Evolutionary conservation across 345 rosid species (phyloP).

Genomic region (Salix viminalis): DNA sequence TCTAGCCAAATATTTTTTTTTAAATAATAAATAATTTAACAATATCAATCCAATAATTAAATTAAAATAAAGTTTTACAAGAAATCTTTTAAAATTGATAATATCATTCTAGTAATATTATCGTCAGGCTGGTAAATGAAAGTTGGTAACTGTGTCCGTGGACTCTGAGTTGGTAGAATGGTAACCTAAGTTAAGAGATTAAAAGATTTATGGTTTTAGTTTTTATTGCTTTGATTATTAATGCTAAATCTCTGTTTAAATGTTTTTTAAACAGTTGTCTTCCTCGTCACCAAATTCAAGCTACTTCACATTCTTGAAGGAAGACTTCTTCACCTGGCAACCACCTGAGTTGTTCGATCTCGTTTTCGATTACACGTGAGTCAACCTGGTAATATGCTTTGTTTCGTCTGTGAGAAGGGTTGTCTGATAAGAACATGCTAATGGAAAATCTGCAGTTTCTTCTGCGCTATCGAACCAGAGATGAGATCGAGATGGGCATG

Average conservation of each 20-base stretch:
- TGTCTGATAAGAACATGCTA: not conserved
- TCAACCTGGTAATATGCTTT: not conserved
- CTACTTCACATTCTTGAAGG: slow-evolving; percentile 44
- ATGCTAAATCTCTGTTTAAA: not conserved
- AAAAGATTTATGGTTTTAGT: too few species aligned
- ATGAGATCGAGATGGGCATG: slow-evolving; percentile 67
- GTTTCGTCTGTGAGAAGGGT: not conserved
- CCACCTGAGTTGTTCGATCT: slow-evolving; percentile 65
- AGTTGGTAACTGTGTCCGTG: too few species aligned
- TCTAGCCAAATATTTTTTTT: too few species aligned
- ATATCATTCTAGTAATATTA: too few species aligned
- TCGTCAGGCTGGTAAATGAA: too few species aligned
- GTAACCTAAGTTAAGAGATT: too few species aligned
- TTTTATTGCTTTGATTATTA: too few species aligned
- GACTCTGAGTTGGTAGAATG: not conserved
- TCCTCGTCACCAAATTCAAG: slow-evolving; percentile 50
- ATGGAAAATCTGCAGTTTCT: slow-evolving; percentile 50
- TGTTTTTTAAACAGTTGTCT: slow-evolving; percentile 42
- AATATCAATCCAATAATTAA: too few species aligned
- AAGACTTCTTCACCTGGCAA: slow-evolving; percentile 76
- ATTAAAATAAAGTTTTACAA: too few species aligned
- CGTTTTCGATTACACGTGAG: slow-evolving; percentile 82
- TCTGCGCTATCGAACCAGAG: slow-evolving; percentile 70
- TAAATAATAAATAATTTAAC: too few species aligned
- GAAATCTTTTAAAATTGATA: too few species aligned